Conservation (phyloP, 257 asterid genomes). For the Capsicum pubescens region DNA sequence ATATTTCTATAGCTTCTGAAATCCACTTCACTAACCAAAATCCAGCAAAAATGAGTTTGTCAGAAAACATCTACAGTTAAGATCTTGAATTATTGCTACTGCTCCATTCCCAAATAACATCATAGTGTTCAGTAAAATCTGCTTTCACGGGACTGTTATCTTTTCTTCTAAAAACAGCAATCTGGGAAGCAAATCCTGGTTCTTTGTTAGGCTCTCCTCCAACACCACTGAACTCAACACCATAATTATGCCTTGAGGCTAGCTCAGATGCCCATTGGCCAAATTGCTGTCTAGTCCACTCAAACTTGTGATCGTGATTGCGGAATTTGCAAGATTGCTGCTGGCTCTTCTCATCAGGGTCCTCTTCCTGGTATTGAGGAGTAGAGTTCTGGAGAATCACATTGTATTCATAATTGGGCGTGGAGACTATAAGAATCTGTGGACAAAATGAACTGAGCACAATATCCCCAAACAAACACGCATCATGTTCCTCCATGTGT, state of each 20-base stretch:
- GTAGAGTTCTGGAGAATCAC: conserved; percentile 75
- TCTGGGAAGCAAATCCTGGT: conserved; percentile 95
- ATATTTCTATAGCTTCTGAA: conserved; percentile 6
- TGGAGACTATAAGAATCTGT: conserved; percentile 76
- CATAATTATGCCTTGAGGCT: conserved; percentile 60
- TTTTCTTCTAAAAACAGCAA: conserved; percentile 74
- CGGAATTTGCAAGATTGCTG: conserved; percentile 66
- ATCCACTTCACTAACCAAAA: conserved; percentile 9
- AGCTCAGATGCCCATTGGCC: conserved; percentile 75
- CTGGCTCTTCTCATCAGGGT: conserved; percentile 65
- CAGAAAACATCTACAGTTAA: conserved; percentile 17
- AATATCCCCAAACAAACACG: conserved; percentile 72
- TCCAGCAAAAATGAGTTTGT: conserved; percentile 22
- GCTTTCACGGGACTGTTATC: conserved; percentile 32
- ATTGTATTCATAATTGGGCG: conserved; percentile 95
- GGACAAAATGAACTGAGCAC: conserved; percentile 76
- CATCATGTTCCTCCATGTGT: conserved; percentile 94
- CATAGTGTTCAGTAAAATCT: conserved; percentile 43
- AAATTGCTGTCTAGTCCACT: conserved; percentile 91
- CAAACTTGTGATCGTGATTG: conserved; percentile 94
- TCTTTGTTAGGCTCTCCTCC: conserved; percentile 76
- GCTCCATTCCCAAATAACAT: conserved; percentile 76
- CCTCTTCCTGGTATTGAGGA: conserved; percentile 63
- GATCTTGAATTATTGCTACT: conserved; percentile 27
- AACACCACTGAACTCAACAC: conserved; percentile 81